Evolutionary conservation across 768 basidiomycete genomes (phyloP), one percentile per base, ranked within the genome.

Genomic region (Candolleomyces eurysporus): DNA sequence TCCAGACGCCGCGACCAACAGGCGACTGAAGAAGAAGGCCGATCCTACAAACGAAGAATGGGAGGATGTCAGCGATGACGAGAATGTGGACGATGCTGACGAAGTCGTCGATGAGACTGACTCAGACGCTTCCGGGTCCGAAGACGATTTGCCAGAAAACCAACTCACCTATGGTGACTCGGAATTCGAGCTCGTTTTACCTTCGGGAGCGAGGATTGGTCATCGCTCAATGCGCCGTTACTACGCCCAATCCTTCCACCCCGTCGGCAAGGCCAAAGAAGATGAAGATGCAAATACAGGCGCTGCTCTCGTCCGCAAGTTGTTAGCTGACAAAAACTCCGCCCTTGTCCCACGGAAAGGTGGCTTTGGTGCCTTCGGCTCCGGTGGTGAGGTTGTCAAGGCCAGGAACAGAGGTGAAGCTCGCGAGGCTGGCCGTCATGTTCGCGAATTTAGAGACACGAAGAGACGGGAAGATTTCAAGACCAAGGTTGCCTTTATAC

Each of bases 401-500:
- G 96, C 94, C 21, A 82, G 94, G 56, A 98, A 98, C 77, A 83
- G 82, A n/a, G 97, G 97, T 2, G 96, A 98, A 76, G 97, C 97
- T 14, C 84, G 84, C 65, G 90, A 98, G 73, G 96, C 96, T 21
- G 93, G 89, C 14, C 83, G 92, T 50, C 92, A 96, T 73, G 83
- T 92, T 1, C 80, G 87, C 58, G 90, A 94, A 68, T 91, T 90
- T 77, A 81, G 90, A 63, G 96, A 97, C 70, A 87, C 91, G 71
- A 84, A 79, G 67, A 79, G 85, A 55, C 82, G 84, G 62, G 91
- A 96, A 69, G 84, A 89, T 40, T 94, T 94, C 82, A 93, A 88
- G 77, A 94, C 93, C 6, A 86, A 82, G 63, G 83, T 96, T 13
- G 93, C 77, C 0, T 92, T 89, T 71, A 83, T 85, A 36, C 82